A percentile compares a stretch with the other conserved stretches of the same genome.
These are phyloP conservation scores for Platismatia glauca DNA, from an alignment of 495 filamentous ascomycete species.

Conservation along the genomic window DNA sequence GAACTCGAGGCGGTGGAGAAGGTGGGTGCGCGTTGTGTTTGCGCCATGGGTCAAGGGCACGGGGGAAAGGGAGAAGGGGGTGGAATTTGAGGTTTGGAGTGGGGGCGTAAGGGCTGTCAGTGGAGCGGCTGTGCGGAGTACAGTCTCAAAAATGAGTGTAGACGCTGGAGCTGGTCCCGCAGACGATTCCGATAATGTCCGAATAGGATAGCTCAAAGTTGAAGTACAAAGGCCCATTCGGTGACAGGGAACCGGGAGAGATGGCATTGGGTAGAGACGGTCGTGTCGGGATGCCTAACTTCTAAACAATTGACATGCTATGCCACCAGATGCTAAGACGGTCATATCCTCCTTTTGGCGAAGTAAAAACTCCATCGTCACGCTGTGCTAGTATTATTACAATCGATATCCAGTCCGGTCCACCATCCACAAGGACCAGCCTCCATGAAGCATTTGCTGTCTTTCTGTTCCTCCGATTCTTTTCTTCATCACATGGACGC, in stretches of 20 bases:
- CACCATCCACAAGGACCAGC: neutral
- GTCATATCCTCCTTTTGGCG: neutral
- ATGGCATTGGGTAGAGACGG: neutral
- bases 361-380: neutral
- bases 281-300: neutral
- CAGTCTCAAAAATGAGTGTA: neutral
- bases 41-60: slow-evolving; percentile 49
- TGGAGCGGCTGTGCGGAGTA: neutral
- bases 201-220: neutral
- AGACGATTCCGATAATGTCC: neutral
- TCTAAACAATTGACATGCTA: neutral
- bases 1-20: slow-evolving; percentile 24
- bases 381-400: slow-evolving; percentile 9
- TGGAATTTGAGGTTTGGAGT: slow-evolving; percentile 45
- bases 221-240: neutral
- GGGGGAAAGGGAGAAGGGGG: slow-evolving; percentile 14
- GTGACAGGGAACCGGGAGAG: neutral
- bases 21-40: slow-evolving; percentile 78
- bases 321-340: neutral
- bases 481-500: neutral
- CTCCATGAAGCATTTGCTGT: neutral
- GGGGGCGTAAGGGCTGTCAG: slow-evolving; percentile 33
- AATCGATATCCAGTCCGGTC: slow-evolving; percentile 12
- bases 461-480: neutral
- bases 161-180: neutral